Evolutionary conservation across 2,329 filamentous ascomycete species (phyloP).

Genomic region (Diaporthe nobilis): DNA sequence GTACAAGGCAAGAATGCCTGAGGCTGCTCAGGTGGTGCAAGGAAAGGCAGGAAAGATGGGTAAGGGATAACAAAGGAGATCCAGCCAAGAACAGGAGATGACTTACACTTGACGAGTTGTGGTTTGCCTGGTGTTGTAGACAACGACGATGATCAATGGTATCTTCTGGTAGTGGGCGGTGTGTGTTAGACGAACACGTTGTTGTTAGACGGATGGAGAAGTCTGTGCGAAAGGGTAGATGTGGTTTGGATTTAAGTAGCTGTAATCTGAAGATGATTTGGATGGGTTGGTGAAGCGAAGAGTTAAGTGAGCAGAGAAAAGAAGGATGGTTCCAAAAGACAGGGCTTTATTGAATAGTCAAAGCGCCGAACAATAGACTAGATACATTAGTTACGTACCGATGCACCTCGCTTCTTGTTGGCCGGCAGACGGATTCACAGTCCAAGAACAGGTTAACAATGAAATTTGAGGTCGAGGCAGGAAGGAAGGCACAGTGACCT

Average conservation of each 20-base stretch:
- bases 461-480: neutral
- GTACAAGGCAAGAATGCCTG: neutral
- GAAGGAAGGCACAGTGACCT: constrained; percentile 7
- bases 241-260: neutral
- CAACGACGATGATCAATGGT: neutral
- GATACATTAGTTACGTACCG: neutral
- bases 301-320: neutral
- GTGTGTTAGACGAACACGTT: neutral
- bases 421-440: neutral
- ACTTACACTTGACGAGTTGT: neutral
- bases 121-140: neutral
- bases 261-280: neutral
- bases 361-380: neutral
- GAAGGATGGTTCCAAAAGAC: neutral
- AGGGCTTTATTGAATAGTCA: neutral
- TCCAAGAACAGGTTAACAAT: neutral
- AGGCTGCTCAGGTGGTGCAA: neutral
- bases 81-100: neutral
- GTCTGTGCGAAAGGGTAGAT: neutral
- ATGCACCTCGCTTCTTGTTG: neutral
- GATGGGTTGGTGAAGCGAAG: neutral
- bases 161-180: neutral
- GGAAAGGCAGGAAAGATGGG: neutral
- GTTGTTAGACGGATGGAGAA: neutral
- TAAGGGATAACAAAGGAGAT: neutral